Evolutionary conservation across 108 stramenopile species (phyloP).

Genomic region (Fragilaria radians): DNA sequence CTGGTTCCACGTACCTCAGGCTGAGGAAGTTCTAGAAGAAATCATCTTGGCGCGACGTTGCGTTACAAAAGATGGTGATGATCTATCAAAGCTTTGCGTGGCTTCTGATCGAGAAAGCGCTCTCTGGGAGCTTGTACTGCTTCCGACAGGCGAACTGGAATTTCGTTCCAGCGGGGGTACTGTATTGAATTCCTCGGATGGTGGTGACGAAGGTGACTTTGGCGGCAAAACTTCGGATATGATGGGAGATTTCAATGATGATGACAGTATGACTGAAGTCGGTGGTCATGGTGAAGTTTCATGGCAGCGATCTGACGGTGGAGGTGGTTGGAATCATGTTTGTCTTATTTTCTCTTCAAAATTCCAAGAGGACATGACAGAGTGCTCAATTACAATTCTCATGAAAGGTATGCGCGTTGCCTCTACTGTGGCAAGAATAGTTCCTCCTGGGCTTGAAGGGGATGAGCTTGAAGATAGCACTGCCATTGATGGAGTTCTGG

Average conservation of each 20-base stretch:
- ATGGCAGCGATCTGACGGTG: conserved; percentile 39
- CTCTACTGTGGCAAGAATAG: conserved; percentile 12
- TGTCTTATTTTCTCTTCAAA: conserved; percentile 50
- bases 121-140: conserved; percentile 76
- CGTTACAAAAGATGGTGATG: conserved; percentile 33
- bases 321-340: conserved; percentile 83
- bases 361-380: conserved; percentile 18
- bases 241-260: not conserved
- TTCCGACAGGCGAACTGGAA: conserved; percentile 62
- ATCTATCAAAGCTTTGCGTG: conserved; percentile 53
- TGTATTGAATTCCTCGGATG: conserved; percentile 15
- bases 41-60: conserved; percentile 65
- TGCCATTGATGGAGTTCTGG: conserved; percentile 58
- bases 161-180: conserved; percentile 59
- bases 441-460: conserved; percentile 39
- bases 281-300: conserved; percentile 35
- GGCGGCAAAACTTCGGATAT: not conserved
- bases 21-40: conserved; percentile 37
- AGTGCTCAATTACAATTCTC: conserved; percentile 39
- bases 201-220: not conserved
- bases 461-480: conserved; percentile 35
- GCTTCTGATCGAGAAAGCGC: conserved; percentile 44
- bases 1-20: conserved; percentile 70
- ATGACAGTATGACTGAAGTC: conserved; percentile 25
- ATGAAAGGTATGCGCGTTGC: conserved; percentile 53